Evolutionary conservation across 2,329 filamentous ascomycete species (phyloP).

Genomic region (Xylariaceae sp.): DNA sequence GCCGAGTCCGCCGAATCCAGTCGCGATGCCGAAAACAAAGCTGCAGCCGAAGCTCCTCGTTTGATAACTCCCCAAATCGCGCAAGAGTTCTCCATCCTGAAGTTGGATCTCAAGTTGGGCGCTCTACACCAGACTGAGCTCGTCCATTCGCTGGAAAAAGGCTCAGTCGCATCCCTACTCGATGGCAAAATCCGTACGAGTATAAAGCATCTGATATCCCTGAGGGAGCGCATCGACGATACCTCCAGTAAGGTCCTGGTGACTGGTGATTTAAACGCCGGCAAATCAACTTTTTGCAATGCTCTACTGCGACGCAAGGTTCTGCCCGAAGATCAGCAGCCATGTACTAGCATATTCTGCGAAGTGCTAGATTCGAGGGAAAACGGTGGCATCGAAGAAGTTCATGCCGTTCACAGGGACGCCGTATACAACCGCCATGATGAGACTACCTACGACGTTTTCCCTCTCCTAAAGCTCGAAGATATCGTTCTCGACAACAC

Average conservation of each 20-base stretch:
- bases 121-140: conserved; percentile 81
- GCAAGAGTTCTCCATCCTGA: conserved; percentile 92
- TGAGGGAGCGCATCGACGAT: conserved; percentile 93
- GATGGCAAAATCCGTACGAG: conserved; percentile 94
- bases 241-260: conserved; percentile 95
- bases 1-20: conserved; percentile 66
- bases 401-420: conserved; percentile 88
- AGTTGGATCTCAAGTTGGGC: conserved; percentile 89
- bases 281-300: conserved; percentile 98
- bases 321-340: conserved; percentile 93
- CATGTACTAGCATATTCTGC: conserved; percentile 97
- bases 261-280: conserved; percentile 93
- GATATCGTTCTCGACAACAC: conserved; percentile 86
- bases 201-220: conserved; percentile 79
- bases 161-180: conserved; percentile 81
- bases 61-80: conserved; percentile 89
- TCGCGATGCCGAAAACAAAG: conserved; percentile 58
- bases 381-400: conserved; percentile 88
- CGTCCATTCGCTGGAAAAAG: conserved; percentile 91
- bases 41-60: conserved; percentile 62
- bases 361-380: conserved; percentile 91
- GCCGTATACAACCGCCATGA: conserved; percentile 79
- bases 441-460: conserved; percentile 91
- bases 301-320: conserved; percentile 90
- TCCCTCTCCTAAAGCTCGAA: conserved; percentile 71